Base-by-base conservation (phyloP, 495 filamentous ascomycete species). In the Staphylotrichum tortipilum region DNA sequence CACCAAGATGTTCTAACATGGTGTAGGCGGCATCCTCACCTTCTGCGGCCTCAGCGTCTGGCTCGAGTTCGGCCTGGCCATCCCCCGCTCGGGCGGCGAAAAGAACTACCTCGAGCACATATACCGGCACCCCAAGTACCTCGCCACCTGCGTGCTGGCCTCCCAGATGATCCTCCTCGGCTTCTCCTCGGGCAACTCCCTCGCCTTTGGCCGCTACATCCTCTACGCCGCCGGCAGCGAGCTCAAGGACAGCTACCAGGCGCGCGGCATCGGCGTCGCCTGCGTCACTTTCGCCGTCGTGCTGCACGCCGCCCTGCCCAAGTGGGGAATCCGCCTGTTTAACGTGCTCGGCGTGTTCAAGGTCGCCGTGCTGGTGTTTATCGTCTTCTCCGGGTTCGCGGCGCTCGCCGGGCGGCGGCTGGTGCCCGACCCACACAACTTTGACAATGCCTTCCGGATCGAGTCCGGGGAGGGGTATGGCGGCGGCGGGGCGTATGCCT, bases 161-260 rank as follows among this genome's bases (percentile, higher is more conserved):
- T 65, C 74, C 1, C 79, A 81, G 53, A 76, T 79, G 42, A 71
- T 82, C 34, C 60, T 77, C 9, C 63, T 79, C 2, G 71, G 71
- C 14, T 74, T 72, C 49, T 69, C 69, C 24, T 73, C 79, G 4
- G 76, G 75, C 3, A 86, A 86, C 67, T 78, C 78, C 31, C 75
- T 86, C 39, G 77, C 83, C 3, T 83, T 86, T 30, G 82, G 81
- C 41, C 68, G 80, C 45, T 86, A 86, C 57, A 72, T 83, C 34
- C 76, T 86, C 59, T 77, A 76, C 53, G 82, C 82, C 0, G 69
- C 78, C 0, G 75, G 78, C 21, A 64, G 59, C 44, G 58, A 78
- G 14, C 71, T 75, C 18, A 45, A 52, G 4, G 75, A 78, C 50
- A 69, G 73, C n/a, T 85, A 81, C 77, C 73, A 74, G 34, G 76